Conservation (phyloP, 1,139 yeast species). For the Blastobotrys serpentis region DNA sequence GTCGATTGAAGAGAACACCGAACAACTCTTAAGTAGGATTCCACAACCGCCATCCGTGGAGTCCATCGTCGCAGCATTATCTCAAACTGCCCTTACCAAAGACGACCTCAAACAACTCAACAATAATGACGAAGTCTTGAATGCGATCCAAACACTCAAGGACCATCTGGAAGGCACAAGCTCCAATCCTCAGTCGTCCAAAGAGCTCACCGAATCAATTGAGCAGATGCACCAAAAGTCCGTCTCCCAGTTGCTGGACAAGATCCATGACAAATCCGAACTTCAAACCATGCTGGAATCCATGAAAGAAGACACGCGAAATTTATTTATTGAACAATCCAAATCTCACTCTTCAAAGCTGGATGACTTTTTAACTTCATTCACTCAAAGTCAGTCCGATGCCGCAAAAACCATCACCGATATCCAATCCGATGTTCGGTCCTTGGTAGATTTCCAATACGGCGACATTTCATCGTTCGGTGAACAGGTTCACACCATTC, state of each 20-base stretch:
- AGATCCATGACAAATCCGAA: slow-evolving; percentile 4
- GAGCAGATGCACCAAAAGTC: not conserved
- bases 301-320: slow-evolving; percentile 7
- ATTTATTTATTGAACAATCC: slow-evolving; percentile 1
- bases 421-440: slow-evolving; percentile 27
- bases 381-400: slow-evolving; percentile 9
- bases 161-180: no score
- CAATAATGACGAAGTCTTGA: not conserved
- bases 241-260: not conserved
- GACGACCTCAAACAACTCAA: not conserved
- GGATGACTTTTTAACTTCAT: slow-evolving; percentile 8
- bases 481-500: slow-evolving; percentile 18
- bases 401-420: slow-evolving; percentile 15
- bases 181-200: no score
- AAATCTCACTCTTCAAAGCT: not conserved
- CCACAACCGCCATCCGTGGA: not conserved
- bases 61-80: not conserved
- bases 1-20: not conserved
- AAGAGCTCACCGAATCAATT: no score
- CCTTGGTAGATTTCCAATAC: slow-evolving; percentile 28
- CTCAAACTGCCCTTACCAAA: not conserved
- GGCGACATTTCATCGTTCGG: slow-evolving; percentile 22
- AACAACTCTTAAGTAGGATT: not conserved
- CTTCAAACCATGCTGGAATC: slow-evolving; percentile 3
- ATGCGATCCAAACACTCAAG: not conserved